Base-by-base conservation (phyloP, 108 stramenopile genomes). In the Skeletonema marinoi region DNA sequence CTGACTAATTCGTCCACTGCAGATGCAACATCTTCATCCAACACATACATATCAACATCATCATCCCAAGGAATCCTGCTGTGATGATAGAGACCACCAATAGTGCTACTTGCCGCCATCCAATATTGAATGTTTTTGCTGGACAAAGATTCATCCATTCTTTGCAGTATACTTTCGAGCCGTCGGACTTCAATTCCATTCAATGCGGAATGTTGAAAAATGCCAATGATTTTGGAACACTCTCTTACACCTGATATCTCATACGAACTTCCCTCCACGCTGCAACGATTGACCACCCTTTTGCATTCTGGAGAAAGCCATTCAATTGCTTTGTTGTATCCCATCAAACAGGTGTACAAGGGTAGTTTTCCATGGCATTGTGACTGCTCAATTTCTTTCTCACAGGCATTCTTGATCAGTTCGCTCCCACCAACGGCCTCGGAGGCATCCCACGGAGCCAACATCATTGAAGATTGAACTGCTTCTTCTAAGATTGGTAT, bases 1-100 rank as follows among this genome's bases (percentile, higher is more conserved):
- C 60, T 32, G 32, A 14, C 35, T 32, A 62, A 35, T 12, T 36
- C 32, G 1, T 62, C 60, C 60, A 62, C 9, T 62, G 60, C 60
- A 29, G 48, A 30, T 9, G 38, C 21, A 1, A 68, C 1, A 46
- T 68, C 10, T 54, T 54, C 50, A 6, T 50, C 8, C 32, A 44
- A 6, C 19, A 68, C 32, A 54, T 68, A 68, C 21, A 68, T 46
- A 32, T 68, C 68, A 54, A 68, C 25, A 14, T 68, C 68, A 32
- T 68, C 68, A 54, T 68, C 68, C 48, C 68, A 68, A 10, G 68
- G 68, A 16, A 68, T 51, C 6, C 38, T 54, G 3, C 41, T 29
- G 30, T 68, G 68, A 54, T 68, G 68, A 54, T 25, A 25, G 12
- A 50, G 12, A 39, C 68, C 25, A 0, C 25, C 25, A 25, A 25